Percentiles rank a stretch among this genome's conserved stretches.
phyloP scores from a whole-genome alignment of 2,329 filamentous ascomycete species.

The Orbilia javanica region DNA sequence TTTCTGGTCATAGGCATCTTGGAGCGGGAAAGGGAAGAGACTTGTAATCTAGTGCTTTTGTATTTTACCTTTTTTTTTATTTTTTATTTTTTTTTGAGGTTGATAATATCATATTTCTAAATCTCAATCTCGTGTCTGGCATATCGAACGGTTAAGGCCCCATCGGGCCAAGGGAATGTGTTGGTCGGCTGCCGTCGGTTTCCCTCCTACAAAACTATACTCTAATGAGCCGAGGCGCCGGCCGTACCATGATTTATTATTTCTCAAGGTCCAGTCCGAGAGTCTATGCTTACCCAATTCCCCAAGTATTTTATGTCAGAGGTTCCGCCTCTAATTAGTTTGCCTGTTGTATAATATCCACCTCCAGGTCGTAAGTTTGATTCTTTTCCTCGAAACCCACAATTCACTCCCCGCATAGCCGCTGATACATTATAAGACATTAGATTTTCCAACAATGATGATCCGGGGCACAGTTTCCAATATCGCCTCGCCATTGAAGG shows the following conservation, averaged over 20 bases:
- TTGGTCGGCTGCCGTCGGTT: constrained; percentile 49
- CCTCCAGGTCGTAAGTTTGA: constrained; percentile 1
- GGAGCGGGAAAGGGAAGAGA: constrained; percentile 39
- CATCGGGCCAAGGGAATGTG: constrained; percentile 25
- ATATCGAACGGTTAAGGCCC: background rate
- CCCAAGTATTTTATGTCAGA: constrained; percentile 8
- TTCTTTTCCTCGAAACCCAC: background rate
- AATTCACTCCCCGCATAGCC: background rate
- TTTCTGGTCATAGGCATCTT: constrained; percentile 34
- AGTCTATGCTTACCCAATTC: constrained; percentile 2
- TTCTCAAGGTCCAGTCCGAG: background rate
- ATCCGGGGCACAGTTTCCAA: constrained; percentile 31
- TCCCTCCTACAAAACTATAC: constrained; percentile 34
- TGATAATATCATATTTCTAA: constrained; percentile 10
- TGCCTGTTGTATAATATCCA: background rate
- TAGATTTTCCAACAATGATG: constrained; percentile 33
- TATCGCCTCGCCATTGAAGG: constrained; percentile 36
- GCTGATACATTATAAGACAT: constrained; percentile 14
- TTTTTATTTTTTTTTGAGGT: background rate
- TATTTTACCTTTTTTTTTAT: background rate
- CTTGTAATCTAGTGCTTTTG: constrained; percentile 42
- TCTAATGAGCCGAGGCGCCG: constrained; percentile 37
- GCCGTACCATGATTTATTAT: constrained; percentile 32
- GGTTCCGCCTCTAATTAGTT: background rate
- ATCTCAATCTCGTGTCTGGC: background rate